Evolutionary conservation across 139 green algal species (phyloP), one percentile per base, ranked within the genome.

Genomic region (Spirogloea muscicola): DNA sequence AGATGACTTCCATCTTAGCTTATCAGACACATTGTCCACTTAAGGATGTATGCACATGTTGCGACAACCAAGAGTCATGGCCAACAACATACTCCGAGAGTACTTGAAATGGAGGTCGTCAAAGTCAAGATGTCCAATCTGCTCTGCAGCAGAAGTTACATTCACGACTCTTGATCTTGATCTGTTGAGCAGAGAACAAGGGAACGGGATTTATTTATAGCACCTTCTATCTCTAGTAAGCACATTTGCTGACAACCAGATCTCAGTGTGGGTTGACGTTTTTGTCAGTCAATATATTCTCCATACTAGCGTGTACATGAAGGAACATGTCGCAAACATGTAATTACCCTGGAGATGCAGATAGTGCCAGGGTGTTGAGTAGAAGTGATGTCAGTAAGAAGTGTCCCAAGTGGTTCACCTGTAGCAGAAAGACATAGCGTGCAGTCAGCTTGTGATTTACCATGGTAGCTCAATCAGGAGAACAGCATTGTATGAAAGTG

Each of bases 111-210:
- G 42, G 43, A 74, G 65, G 21, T 74, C 65, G 65, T 3, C 5
- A n/a, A 74, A 74, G 42, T 74, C 65, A 3, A 74, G 33, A 57
- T 66, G 7, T 85, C 90, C 49, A 69, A 91, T 87, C 27, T 44
- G 38, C 79, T 96, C 91, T 0, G 91, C 91, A 0, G 76, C 52
- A 0, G 88, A 94, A n/a, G 86, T 74, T 3, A 96, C 90, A 46
- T 90, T 92, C 72, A 96, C 84, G 43, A 96, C 86, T 29, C 91
- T 82, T 4, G 70, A 31, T 13, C 43, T 40, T 72, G 62, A 27
- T 5, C 39, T 7, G 29, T 25, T 10, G 43, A 51, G 13, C 10
- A 51, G 43, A 13, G 13, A 51, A 51, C 43, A 51, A 51, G 27
- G 10, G 33, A 10, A 64, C 55, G 31, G n/a, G n/a, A n/a, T n/a